Evolutionary conservation across 306 rosid genomes (phyloP).

Genomic region (Neltuma alba): DNA sequence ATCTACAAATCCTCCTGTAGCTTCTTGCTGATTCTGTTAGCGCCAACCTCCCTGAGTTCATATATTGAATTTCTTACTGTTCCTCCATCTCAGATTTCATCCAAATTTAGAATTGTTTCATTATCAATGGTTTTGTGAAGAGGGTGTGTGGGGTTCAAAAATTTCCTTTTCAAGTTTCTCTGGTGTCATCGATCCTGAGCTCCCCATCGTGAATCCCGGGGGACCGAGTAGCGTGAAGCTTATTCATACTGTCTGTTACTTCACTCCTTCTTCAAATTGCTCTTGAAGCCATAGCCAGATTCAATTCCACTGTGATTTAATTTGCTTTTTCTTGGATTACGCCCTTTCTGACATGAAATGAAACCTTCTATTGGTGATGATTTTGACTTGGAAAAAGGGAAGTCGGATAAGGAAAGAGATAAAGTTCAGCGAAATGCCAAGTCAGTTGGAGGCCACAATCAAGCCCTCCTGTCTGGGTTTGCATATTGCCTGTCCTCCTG

Average conservation of each 20-base stretch:
- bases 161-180: slow-evolving; percentile 8
- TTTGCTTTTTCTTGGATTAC: background rate
- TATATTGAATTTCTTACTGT: background rate
- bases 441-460: slow-evolving; percentile 62
- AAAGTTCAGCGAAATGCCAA: slow-evolving; percentile 46
- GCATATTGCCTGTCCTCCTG: slow-evolving; percentile 93
- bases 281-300: slow-evolving; percentile 12
- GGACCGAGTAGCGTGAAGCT: background rate
- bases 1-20: background rate
- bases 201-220: slow-evolving; percentile 11
- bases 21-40: no score
- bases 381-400: slow-evolving; percentile 71
- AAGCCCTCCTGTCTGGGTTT: slow-evolving; percentile 85
- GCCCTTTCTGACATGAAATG: slow-evolving; percentile 45
- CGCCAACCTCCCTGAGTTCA: background rate
- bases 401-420: slow-evolving; percentile 60
- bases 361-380: slow-evolving; percentile 57
- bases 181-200: slow-evolving; percentile 14
- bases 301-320: background rate
- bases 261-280: background rate
- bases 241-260: background rate
- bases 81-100: slow-evolving; percentile 11
- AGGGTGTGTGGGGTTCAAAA: slow-evolving; percentile 3
- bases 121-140: slow-evolving; percentile 22
- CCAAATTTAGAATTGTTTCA: slow-evolving; percentile 20